Conservation (phyloP, 176 grass and related monocot species). For the Triticum timopheevii region DNA sequence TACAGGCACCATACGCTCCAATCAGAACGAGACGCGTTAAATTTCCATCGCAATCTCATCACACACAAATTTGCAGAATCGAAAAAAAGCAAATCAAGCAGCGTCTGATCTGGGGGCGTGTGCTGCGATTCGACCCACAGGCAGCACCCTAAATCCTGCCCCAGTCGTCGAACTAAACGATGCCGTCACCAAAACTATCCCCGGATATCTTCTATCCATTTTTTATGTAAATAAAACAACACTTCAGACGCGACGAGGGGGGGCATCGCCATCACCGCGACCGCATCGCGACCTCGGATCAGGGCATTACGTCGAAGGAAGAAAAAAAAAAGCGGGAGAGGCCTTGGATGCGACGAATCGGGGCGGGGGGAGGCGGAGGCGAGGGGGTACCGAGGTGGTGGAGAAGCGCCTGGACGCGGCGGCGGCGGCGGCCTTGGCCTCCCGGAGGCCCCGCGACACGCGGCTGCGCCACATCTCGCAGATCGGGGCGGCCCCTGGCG, state of each 20-base stretch:
- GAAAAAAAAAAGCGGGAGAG: neutral
- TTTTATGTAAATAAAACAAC: neutral
- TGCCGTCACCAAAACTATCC: neutral
- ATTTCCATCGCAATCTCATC: neutral
- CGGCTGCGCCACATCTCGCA: constrained; percentile 82
- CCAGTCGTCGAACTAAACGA: neutral
- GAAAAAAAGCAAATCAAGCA: constrained; percentile 22
- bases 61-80: neutral
- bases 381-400: constrained; percentile 46
- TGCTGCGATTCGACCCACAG: neutral
- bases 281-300: neutral
- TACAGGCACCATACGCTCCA: neutral
- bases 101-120: constrained; percentile 49
- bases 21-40: neutral
- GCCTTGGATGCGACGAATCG: neutral
- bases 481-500: constrained; percentile 28
- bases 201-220: neutral
- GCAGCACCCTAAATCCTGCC: neutral
- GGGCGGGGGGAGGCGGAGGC: neutral
- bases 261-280: neutral
- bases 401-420: constrained; percentile 43
- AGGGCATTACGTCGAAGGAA: neutral
- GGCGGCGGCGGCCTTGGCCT: constrained; percentile 52
- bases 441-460: constrained; percentile 57
- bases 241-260: neutral